A percentile compares a stretch with the other conserved stretches of the same genome.
Conservation (phyloP, 345 rosid genomes). For the Cardamine occulta region DNA sequence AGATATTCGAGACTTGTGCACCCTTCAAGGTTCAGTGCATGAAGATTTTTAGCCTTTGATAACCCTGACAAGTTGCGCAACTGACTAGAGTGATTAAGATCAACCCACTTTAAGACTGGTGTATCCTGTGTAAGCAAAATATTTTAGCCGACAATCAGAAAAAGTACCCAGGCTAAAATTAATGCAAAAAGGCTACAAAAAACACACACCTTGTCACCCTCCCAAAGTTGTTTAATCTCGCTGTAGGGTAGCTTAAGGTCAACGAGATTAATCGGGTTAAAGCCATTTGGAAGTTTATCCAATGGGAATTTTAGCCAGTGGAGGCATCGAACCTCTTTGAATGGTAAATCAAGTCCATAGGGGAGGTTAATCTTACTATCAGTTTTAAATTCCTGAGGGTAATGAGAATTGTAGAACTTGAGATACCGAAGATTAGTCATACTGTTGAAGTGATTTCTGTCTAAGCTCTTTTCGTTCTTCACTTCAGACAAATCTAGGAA, state of each 20-base stretch:
- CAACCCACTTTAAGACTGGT: background rate
- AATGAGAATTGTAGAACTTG: background rate
- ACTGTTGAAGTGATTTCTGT: too few relatives aligned
- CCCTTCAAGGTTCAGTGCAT: conserved; percentile 10
- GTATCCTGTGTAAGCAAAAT: background rate
- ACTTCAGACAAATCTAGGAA: background rate
- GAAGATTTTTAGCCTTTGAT: background rate
- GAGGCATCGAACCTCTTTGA: background rate
- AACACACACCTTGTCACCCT: background rate
- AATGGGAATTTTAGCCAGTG: background rate
- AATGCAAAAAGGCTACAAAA: too few relatives aligned
- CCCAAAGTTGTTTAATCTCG: background rate
- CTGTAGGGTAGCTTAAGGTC: background rate
- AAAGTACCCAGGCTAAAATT: background rate
- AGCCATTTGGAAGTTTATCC: background rate
- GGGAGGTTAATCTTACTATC: background rate
- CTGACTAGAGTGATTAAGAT: background rate
- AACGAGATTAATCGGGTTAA: background rate
- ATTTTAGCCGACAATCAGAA: background rate
- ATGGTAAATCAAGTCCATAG: background rate
- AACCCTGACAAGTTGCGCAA: background rate
- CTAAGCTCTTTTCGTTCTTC: background rate
- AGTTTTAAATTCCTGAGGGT: background rate
- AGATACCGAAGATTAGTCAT: background rate
- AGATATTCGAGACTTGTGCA: conserved; percentile 10